Conservation (phyloP, 1,139 yeast species). For the Hanseniaspora uvarum region DNA sequence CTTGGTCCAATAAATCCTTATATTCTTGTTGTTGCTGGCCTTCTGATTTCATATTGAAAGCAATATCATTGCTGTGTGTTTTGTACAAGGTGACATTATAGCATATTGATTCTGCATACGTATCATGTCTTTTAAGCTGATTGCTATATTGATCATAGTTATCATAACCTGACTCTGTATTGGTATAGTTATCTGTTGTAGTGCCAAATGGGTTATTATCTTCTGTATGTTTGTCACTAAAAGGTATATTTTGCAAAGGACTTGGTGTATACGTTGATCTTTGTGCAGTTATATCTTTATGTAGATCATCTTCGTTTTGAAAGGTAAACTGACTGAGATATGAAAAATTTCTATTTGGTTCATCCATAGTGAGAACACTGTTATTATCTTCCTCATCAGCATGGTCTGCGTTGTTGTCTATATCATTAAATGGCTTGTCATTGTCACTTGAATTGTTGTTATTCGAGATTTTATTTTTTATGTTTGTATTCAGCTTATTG, state of each 20-base stretch:
- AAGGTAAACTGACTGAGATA: conserved; percentile 4
- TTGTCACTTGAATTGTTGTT: background rate
- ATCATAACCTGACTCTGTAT: background rate
- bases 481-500: conserved; percentile 6
- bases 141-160: background rate
- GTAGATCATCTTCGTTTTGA: background rate
- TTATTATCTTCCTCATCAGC: conserved; percentile 5
- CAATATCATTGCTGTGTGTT: background rate
- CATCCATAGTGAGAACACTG: conserved; percentile 1
- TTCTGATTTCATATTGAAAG: conserved; percentile 10
- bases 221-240: background rate
- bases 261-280: conserved; percentile 5
- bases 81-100: conserved; percentile 12
- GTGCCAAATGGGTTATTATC: background rate
- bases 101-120: conserved; percentile 7
- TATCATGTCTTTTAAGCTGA: background rate
- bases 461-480: background rate
- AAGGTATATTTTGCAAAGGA: conserved; percentile 1
- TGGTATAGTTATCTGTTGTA: background rate
- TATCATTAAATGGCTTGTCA: background rate
- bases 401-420: background rate
- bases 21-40: conserved; percentile 27
- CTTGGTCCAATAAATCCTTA: conserved; percentile 29
- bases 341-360: conserved; percentile 4
- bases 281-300: background rate